Base-by-base conservation (phyloP, 768 basidiomycete species). In the Naganishia friedmannii region DNA sequence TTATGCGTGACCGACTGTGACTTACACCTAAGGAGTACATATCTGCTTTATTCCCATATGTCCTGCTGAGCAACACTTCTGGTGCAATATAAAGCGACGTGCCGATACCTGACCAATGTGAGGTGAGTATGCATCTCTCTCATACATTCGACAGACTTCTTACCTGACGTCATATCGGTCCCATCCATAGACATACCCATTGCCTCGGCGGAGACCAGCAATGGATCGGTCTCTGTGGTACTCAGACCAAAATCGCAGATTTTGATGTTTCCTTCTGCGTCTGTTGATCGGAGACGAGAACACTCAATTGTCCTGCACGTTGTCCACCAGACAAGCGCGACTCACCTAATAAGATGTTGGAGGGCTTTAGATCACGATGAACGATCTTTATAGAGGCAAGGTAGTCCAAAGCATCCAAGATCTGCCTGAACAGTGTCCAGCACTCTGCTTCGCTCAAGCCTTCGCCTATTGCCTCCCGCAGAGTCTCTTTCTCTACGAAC, bases 11-110 rank as follows among this genome's bases (percentile, higher is more conserved):
- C 13, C 31, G 32, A 10, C 31, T 31, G 39, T 28, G 10, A 83
- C 88, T 65, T 77, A 92, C 92, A 28, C 93, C 94, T 12, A 95
- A 86, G 79, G 92, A 93, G 78, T 94, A 97, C 86, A 97, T 89
- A 75, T 97, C 94, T 0, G 92, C 93, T 26, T 66, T 58, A 21
- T 56, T 63, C 5, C 70, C 70, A 66, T 82, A 81, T 6, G 75
- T 76, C n/a, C 74, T 66, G 12, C 76, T 77, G 26, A 75, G 74
- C 3, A 74, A 65, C 3, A 95, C 90, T 78, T 96, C 93, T 0
- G 94, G 94, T 0, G 94, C 94, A 63, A 95, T 93, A 78, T 96
- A 97, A 23, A 96, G 80, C 66, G 87, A 87, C 0, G 93, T 97
- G 66, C 93, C 93, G 17, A 95, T 58, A 34, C 57, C 57, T 58